Evolutionary conservation across 2,329 filamentous ascomycete species (phyloP), one percentile per base, ranked within the genome.

Genomic region (Paraphoma chrysanthemicola): DNA sequence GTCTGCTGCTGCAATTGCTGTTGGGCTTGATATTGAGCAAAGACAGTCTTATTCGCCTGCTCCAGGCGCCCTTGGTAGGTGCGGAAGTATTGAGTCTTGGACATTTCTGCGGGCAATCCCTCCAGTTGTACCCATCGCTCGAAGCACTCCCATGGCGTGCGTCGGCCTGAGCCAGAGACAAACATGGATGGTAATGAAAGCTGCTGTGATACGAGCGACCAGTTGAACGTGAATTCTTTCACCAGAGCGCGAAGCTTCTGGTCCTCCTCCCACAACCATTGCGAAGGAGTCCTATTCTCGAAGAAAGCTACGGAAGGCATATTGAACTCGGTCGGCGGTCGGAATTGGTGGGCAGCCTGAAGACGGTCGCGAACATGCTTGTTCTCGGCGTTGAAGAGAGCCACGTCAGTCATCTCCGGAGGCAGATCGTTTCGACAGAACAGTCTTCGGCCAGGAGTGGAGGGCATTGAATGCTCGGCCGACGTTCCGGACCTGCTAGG

Each of bases 111-210:
- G 4, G 95, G 94, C 38, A 97, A 82, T 1, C 93, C 93, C 78
- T 98, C 95, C 11, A 98, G 81, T 65, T 91, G 89, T 52, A 97
- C 90, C 94, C 94, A 99, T 43, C 95, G 87, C 77, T 99, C 95
- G 68, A 99, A 99, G 73, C 95, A 99, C 79, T 99, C 95, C 95
- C 95, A 99, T 0, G 94, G 93, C 2, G 94, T 98, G 46, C 95
- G 87, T 59, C 95, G 86, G 73, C 98, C 94, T 10, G 92, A 88
- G 1, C 92, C 92, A 17, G 93, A 94, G n/a, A 88, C 85, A 70
- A 92, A 96, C 12, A 88, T 75, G 0, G 92, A 96, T 50, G 87
- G 87, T 14, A 90, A 85, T 1, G 87, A 85, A 51, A 98, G 81
- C 57, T 94, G 89, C 66, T 87, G 91, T 1, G 93, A 91, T 51